Percentiles rank a stretch among this genome's conserved stretches.
phyloP scores from a whole-genome alignment of 257 asterid genomes.

The Nicotiana undulata region DNA sequence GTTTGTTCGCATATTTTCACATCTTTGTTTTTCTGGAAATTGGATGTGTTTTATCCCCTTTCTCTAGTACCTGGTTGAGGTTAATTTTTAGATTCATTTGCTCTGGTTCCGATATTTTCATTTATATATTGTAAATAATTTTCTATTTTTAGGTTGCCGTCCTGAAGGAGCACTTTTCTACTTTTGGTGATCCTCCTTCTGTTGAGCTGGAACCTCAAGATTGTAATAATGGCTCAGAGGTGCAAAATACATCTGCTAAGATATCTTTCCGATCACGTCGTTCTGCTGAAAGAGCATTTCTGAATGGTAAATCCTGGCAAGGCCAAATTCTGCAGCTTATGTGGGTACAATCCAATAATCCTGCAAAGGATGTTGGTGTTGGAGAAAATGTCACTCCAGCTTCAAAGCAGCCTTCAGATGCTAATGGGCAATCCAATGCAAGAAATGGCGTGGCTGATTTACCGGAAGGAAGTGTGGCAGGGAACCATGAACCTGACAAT shows the following conservation, averaged over 20 bases:
- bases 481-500: conserved; percentile 28
- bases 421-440: conserved; percentile 15
- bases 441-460: neutral
- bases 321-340: conserved; percentile 60
- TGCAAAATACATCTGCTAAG: conserved; percentile 38
- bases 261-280: conserved; percentile 62
- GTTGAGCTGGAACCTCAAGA: conserved; percentile 60
- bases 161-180: conserved; percentile 74
- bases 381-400: conserved; percentile 17
- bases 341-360: conserved; percentile 42
- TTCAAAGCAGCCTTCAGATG: conserved; percentile 11
- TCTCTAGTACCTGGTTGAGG: neutral
- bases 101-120: neutral
- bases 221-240: conserved; percentile 26
- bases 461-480: conserved; percentile 17
- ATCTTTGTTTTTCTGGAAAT: neutral
- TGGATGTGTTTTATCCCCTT: neutral
- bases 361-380: conserved; percentile 16
- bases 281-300: conserved; percentile 84
- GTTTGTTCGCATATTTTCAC: neutral
- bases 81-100: neutral
- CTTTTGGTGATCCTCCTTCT: conserved; percentile 60
- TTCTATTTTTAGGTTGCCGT: conserved; percentile 45
- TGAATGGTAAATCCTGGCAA: conserved; percentile 76
- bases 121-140: neutral